Percentiles rank a stretch among this genome's conserved stretches.
These are phyloP conservation scores for Achlya hypogyna DNA, from an alignment of 352 stramenopile genomes.

Conservation along the genomic window DNA sequence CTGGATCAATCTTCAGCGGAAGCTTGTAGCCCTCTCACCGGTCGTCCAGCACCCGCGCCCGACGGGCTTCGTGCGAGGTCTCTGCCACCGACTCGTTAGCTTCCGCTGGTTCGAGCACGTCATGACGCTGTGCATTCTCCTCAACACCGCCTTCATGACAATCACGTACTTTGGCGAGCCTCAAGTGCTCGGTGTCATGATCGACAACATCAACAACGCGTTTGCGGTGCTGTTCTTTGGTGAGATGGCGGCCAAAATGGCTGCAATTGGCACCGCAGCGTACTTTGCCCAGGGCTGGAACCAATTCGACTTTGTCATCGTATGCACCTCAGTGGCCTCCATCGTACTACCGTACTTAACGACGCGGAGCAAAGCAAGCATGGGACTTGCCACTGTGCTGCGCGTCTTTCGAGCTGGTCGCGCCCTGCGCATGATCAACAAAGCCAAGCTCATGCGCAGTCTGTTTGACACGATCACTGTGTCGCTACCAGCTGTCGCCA, in stretches of 20 bases:
- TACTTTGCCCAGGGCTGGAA: constrained; percentile 48
- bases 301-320: constrained; percentile 48
- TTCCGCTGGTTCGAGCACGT: constrained; percentile 72
- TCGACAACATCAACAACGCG: constrained; percentile 86
- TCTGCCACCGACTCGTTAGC: constrained; percentile 52
- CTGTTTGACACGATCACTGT: constrained; percentile 89
- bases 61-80: constrained; percentile 34
- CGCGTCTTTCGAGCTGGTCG: constrained; percentile 86
- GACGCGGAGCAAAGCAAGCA: constrained; percentile 32
- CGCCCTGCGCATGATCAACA: constrained; percentile 73
- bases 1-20: constrained; percentile 78
- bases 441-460: constrained; percentile 79
- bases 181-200: constrained; percentile 85
- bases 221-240: too few relatives aligned
- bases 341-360: constrained; percentile 39
- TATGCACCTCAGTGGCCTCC: too few relatives aligned
- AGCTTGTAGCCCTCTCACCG: constrained; percentile 49
- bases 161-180: constrained; percentile 82
- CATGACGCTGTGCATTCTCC: constrained; percentile 85
- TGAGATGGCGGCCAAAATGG: constrained; percentile 28
- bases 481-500: constrained; percentile 78
- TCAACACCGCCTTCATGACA: constrained; percentile 86
- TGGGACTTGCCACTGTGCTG: constrained; percentile 72
- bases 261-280: constrained; percentile 9
- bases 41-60: constrained; percentile 47